Evolutionary conservation across 805 yeast species (phyloP).

Genomic region (Wickerhamiella vanderwaltii): DNA sequence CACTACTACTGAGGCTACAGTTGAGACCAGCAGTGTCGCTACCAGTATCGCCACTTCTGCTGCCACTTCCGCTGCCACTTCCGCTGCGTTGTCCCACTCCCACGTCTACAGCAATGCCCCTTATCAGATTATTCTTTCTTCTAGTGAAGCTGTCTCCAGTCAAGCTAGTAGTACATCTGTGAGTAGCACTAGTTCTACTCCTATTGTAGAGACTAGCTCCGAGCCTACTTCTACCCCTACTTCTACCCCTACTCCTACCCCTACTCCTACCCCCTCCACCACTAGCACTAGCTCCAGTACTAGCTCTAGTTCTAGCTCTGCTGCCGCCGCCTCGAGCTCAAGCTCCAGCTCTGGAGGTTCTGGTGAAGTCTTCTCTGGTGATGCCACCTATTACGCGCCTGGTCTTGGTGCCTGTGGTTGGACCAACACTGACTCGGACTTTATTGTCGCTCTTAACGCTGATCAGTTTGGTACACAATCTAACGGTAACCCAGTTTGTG

Average conservation of each 20-base stretch:
- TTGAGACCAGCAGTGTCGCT: constrained; percentile 12
- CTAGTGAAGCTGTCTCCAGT: constrained; percentile 2
- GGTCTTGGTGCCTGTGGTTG: constrained; percentile 47
- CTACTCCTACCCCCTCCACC: constrained; percentile 12
- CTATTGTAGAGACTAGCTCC: constrained; percentile 10
- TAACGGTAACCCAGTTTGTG: constrained; percentile 40
- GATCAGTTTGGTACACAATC: constrained; percentile 34
- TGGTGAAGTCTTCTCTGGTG: constrained; percentile 25
- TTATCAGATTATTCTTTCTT: constrained; percentile 4
- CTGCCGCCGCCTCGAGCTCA: constrained; percentile 13
- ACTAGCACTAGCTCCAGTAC: constrained; percentile 11
- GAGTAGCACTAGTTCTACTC: constrained; percentile 1
- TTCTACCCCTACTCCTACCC: constrained; percentile 6
- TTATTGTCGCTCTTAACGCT: constrained; percentile 41
- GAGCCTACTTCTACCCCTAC: constrained; percentile 7
- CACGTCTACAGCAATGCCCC: constrained; percentile 8
- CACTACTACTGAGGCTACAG: constrained; percentile 7
- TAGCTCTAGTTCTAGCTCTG: constrained; percentile 6
- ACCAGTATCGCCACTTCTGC: constrained; percentile 5
- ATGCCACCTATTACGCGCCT: constrained; percentile 29
- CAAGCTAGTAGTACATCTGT: not conserved
- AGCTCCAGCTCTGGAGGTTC: constrained; percentile 14
- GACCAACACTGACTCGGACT: constrained; percentile 35
- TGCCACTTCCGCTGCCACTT: constrained; percentile 9
- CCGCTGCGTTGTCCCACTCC: constrained; percentile 4